These are phyloP conservation scores for Eugenia klotzschiana DNA, from an alignment of 441 rosid species.

Conservation along the genomic window DNA sequence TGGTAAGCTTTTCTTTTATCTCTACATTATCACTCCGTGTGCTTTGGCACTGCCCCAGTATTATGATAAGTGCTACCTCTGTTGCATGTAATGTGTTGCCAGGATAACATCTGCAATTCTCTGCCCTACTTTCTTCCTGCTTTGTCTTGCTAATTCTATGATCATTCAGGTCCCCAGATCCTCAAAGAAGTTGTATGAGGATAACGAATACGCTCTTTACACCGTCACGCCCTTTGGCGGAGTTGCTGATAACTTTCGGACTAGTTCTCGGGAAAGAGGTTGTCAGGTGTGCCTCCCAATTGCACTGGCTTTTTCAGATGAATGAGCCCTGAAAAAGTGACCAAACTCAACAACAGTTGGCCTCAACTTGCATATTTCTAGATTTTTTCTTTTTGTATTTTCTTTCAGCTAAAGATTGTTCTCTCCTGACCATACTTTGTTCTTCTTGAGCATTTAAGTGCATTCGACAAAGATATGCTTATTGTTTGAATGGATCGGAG, in stretches of 20 bases:
- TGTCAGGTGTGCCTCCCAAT: conserved; percentile 56
- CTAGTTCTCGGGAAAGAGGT: conserved; percentile 65
- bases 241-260: conserved; percentile 84
- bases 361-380: not conserved
- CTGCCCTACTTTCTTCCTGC: not conserved
- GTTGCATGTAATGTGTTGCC: not conserved
- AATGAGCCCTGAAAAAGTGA: not conserved
- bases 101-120: not conserved
- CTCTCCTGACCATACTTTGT: not conserved
- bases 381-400: not conserved
- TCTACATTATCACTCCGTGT: not conserved
- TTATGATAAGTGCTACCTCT: not conserved
- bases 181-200: conserved; percentile 74
- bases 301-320: not conserved
- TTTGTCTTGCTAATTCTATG: conserved; percentile 3
- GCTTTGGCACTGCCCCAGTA: not conserved
- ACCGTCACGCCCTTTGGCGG: conserved; percentile 73
- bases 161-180: conserved; percentile 82
- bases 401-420: not conserved
- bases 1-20: conserved; percentile 40
- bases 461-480: not conserved
- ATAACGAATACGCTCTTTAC: conserved; percentile 92
- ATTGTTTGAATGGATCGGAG: not conserved
- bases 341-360: not conserved
- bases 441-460: not conserved